These are phyloP conservation scores for Glycine soja DNA, from an alignment of 306 rosid genomes.

Conservation along the genomic window DNA sequence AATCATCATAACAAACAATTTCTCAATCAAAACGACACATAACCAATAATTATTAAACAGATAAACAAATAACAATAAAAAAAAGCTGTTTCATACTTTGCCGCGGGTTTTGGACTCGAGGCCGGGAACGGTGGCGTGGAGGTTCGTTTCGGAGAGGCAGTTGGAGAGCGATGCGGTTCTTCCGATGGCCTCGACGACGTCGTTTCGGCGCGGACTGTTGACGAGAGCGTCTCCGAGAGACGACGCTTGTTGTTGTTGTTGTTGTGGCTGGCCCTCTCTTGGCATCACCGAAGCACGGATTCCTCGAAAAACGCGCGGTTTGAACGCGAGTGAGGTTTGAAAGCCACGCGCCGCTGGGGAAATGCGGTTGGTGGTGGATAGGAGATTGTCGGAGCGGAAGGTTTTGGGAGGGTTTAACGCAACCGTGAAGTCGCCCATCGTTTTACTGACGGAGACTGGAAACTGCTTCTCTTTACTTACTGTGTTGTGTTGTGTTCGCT, in stretches of 20 bases:
- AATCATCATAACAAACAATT: neutral
- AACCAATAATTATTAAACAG: neutral
- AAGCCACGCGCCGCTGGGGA: neutral
- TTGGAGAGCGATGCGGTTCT: conserved; percentile 53
- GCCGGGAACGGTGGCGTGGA: conserved; percentile 78
- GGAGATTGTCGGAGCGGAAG: conserved; percentile 47
- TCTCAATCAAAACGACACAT: neutral
- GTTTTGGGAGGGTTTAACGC: conserved; percentile 75
- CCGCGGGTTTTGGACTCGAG: conserved; percentile 87
- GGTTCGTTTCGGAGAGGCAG: conserved; percentile 85
- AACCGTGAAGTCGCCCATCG: conserved; percentile 50
- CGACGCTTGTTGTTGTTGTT: neutral
- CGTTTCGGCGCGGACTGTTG: conserved; percentile 57
- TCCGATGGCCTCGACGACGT: conserved; percentile 55
- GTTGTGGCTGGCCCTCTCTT: conserved; percentile 49
- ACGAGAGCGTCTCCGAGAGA: conserved; percentile 58
- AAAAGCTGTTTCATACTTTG: conserved; percentile 58
- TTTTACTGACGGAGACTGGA: neutral
- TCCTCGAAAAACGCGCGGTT: conserved; percentile 38
- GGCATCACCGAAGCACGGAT: conserved; percentile 53
- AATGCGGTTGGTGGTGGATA: conserved; percentile 20
- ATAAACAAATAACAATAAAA: neutral
- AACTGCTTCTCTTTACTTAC: neutral
- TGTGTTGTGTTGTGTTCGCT: neutral
- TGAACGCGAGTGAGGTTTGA: conserved; percentile 27